phyloP scores from a whole-genome alignment of 306 rosid species.

The Psophocarpus tetragonolobus region DNA sequence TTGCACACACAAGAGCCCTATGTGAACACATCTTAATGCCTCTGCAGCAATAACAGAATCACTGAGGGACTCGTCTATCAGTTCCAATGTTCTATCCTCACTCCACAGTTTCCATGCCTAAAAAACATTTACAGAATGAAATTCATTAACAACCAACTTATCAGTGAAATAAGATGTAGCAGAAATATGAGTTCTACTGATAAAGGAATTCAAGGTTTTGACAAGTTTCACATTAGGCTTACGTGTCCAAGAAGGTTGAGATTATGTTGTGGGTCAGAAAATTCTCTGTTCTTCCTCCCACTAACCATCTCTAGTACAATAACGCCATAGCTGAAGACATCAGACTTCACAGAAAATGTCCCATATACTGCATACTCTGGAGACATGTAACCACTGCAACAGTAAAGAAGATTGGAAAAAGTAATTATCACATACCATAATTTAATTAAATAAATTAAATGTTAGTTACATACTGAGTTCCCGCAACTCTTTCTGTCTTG shows the following conservation, averaged over 20 bases:
- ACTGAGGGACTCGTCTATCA: neutral
- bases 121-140: neutral
- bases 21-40: slow-evolving; percentile 21
- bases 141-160: neutral
- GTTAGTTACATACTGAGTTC: slow-evolving; percentile 49
- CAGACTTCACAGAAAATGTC: slow-evolving; percentile 42
- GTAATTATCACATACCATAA: neutral
- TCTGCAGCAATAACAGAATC: neutral
- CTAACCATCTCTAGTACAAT: slow-evolving; percentile 51
- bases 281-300: slow-evolving; percentile 53
- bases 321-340: slow-evolving; percentile 58
- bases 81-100: slow-evolving; percentile 21
- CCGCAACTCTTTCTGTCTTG: slow-evolving; percentile 50
- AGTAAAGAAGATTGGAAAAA: neutral
- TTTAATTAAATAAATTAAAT: neutral
- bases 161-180: neutral
- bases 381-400: slow-evolving; percentile 54
- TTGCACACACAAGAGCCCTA: slow-evolving; percentile 36
- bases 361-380: slow-evolving; percentile 51
- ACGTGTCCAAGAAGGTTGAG: slow-evolving; percentile 58
- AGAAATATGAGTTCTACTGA: neutral
- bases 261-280: slow-evolving; percentile 27
- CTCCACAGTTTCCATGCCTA: slow-evolving; percentile 39
- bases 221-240: slow-evolving; percentile 6
- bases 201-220: neutral